phyloP scores from a whole-genome alignment of 2,329 filamentous ascomycete genomes.

The Cyanodermella asteris region DNA sequence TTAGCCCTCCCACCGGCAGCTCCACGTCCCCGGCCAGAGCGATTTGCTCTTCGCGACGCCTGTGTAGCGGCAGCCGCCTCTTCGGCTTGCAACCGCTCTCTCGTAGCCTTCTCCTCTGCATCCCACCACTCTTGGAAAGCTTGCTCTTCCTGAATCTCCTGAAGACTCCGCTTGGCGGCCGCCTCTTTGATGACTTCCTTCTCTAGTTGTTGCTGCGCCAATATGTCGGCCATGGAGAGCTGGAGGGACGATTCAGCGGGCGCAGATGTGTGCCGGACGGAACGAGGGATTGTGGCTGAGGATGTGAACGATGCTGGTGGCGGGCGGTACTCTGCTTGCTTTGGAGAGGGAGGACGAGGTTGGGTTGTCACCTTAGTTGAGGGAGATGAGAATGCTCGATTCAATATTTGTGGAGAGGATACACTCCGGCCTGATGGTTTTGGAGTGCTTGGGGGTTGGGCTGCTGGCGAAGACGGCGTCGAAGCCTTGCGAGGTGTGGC shows the following conservation, averaged over 20 bases:
- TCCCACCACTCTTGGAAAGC: conserved; percentile 97
- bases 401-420: neutral
- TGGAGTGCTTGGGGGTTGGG: conserved; percentile 11
- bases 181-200: conserved; percentile 67
- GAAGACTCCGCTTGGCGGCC: conserved; percentile 64
- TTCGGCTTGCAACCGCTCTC: conserved; percentile 40
- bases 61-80: conserved; percentile 11
- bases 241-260: conserved; percentile 42
- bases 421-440: neutral
- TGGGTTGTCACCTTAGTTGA: neutral
- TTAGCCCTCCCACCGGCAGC: conserved; percentile 9
- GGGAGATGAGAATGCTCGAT: neutral
- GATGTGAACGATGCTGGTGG: conserved; percentile 9
- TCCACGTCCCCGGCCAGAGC: conserved; percentile 12
- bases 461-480: conserved; percentile 6
- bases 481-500: conserved; percentile 8
- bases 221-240: conserved; percentile 67
- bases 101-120: conserved; percentile 52
- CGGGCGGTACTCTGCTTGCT: neutral
- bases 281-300: conserved; percentile 18
- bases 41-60: conserved; percentile 20
- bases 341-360: neutral
- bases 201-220: conserved; percentile 66
- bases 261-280: conserved; percentile 22
- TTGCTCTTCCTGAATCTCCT: conserved; percentile 93